Percentiles rank a stretch among this genome's conserved stretches.
Conservation (phyloP, 139 green algal genomes). For the Micractinium sp. region DNA sequence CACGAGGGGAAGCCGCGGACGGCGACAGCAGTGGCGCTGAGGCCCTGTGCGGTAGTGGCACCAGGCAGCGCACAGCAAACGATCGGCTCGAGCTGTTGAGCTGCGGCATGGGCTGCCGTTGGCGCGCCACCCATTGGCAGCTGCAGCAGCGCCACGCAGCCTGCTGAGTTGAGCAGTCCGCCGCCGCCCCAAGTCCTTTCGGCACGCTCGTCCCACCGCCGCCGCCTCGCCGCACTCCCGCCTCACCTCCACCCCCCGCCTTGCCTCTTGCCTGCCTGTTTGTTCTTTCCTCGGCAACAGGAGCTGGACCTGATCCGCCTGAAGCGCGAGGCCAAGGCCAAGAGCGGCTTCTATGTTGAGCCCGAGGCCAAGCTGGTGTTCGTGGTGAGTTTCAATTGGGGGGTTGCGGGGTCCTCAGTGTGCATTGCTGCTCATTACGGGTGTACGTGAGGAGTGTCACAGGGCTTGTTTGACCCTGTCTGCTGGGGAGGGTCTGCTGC, state of each 20-base stretch:
- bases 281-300: conserved; percentile 57
- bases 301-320: conserved; percentile 93
- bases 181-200: neutral
- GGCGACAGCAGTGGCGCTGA: too few species aligned
- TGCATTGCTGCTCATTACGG: too few species aligned
- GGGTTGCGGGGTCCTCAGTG: too few species aligned
- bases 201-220: too few species aligned
- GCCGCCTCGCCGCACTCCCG: neutral
- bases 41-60: too few species aligned
- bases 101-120: too few species aligned
- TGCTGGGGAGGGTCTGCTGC: too few species aligned
- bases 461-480: too few species aligned
- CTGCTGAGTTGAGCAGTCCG: neutral
- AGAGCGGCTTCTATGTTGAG: conserved; percentile 94
- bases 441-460: too few species aligned
- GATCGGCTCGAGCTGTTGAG: too few species aligned
- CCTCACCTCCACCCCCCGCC: neutral
- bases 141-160: neutral
- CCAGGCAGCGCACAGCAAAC: too few species aligned
- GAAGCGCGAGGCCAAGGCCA: conserved; percentile 90
- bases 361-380: conserved; percentile 96
- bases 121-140: neutral
- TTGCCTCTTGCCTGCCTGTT: neutral
- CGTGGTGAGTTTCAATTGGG: conserved; percentile 84
- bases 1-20: too few species aligned